A percentile compares a stretch with the other conserved stretches of the same genome.
Evolutionary conservation across 768 basidiomycete species (phyloP).

Genomic region (Lepiota brunneoincarnata): DNA sequence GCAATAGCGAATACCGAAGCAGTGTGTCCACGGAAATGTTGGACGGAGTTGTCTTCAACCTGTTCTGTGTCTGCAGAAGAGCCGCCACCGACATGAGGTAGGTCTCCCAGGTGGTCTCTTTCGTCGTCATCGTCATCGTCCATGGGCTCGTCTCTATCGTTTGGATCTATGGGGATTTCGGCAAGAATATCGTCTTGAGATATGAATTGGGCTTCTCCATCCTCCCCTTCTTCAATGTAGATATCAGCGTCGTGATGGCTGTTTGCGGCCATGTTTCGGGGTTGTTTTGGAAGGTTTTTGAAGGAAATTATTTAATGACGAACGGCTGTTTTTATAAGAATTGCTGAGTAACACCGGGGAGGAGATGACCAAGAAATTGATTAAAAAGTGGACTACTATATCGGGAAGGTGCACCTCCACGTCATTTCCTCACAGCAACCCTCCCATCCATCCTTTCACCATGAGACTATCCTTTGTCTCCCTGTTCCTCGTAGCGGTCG

Average conservation of each 20-base stretch:
- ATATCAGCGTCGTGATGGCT: conserved; percentile 31
- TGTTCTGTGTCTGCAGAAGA: conserved; percentile 24
- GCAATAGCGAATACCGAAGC: conserved; percentile 84
- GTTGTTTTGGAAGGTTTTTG: neutral
- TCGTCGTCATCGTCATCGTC: conserved; percentile 64
- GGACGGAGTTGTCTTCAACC: conserved; percentile 62
- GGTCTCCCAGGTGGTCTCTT: conserved; percentile 40
- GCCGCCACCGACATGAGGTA: conserved; percentile 32
- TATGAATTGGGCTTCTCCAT: conserved; percentile 47
- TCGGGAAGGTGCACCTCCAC: conserved; percentile 26
- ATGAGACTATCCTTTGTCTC: conserved; percentile 63
- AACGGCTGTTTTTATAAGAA: neutral
- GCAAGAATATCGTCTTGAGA: conserved; percentile 60
- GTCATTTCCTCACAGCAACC: conserved; percentile 23
- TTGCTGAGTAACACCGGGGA: conserved; percentile 14
- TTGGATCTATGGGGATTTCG: conserved; percentile 64
- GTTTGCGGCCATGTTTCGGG: conserved; percentile 29
- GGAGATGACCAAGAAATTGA: conserved; percentile 13
- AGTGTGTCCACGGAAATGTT: conserved; percentile 64
- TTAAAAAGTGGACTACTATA: conserved; percentile 25
- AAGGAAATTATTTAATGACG: no score
- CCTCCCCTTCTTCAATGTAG: conserved; percentile 30
- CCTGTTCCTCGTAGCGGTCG: conserved; percentile 53
- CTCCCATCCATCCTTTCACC: conserved; percentile 23
- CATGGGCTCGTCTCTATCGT: conserved; percentile 53